Percentiles rank a stretch among this genome's conserved stretches.
phyloP scores from a whole-genome alignment of 768 basidiomycete species.

The Leccinum imitatum region DNA sequence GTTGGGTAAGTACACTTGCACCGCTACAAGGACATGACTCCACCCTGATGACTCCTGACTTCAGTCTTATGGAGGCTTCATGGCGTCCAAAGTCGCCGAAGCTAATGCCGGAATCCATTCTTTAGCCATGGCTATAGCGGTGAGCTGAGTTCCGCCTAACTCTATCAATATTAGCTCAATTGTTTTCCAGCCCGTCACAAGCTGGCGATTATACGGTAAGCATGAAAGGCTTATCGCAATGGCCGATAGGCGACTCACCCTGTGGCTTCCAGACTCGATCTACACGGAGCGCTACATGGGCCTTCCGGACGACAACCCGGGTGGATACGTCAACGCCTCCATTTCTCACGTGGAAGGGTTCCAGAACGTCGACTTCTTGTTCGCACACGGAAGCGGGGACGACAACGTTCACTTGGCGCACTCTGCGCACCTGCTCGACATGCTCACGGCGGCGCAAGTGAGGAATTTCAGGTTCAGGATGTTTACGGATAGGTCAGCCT shows the following conservation, averaged over 20 bases:
- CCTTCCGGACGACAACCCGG: slow-evolving; percentile 71
- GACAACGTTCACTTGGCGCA: slow-evolving; percentile 97
- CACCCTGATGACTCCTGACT: slow-evolving; percentile 1
- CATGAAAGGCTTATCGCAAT: background rate
- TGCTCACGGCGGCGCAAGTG: slow-evolving; percentile 79
- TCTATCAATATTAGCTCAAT: slow-evolving; percentile 1
- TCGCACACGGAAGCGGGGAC: slow-evolving; percentile 93
- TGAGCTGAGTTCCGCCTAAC: slow-evolving; percentile 37
- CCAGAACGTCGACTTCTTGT: slow-evolving; percentile 71
- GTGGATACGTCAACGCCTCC: slow-evolving; percentile 88
- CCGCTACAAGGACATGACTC: background rate
- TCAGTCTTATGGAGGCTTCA: slow-evolving; percentile 95
- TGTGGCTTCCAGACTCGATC: slow-evolving; percentile 67
- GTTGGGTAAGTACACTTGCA: slow-evolving; percentile 68
- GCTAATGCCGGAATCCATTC: slow-evolving; percentile 87
- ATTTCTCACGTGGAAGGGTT: slow-evolving; percentile 90
- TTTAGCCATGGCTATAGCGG: slow-evolving; percentile 88
- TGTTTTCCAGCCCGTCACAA: slow-evolving; percentile 70
- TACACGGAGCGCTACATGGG: slow-evolving; percentile 99
- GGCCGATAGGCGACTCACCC: background rate
- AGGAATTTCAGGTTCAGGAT: slow-evolving; percentile 84
- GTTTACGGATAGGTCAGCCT: slow-evolving; percentile 89
- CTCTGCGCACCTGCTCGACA: slow-evolving; percentile 87
- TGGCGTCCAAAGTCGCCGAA: slow-evolving; percentile 92
- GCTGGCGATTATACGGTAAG: slow-evolving; percentile 80